These are phyloP conservation scores for Hymenoscyphus scutula DNA, from an alignment of 2,329 filamentous ascomycete genomes.

Conservation along the genomic window DNA sequence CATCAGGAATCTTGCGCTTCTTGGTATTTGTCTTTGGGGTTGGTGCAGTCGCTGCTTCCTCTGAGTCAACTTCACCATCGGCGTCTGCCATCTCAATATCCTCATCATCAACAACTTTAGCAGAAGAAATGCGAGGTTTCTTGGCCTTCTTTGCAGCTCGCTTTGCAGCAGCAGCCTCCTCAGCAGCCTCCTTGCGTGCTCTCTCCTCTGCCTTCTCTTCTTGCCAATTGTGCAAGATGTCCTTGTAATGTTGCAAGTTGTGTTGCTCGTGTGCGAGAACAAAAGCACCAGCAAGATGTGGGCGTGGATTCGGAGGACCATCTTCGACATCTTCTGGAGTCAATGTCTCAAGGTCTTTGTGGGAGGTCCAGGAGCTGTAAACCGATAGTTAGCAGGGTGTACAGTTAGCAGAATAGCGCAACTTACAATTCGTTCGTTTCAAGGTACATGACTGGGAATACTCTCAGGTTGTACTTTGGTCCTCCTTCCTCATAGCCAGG, in stretches of 20 bases:
- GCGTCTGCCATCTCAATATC: slow-evolving; percentile 61
- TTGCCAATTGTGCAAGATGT: slow-evolving; percentile 67
- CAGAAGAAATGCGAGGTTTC: slow-evolving; percentile 38
- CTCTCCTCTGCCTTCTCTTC: slow-evolving; percentile 61
- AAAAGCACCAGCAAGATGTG: slow-evolving; percentile 76
- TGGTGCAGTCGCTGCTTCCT: slow-evolving; percentile 43
- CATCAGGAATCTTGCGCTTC: slow-evolving; percentile 80
- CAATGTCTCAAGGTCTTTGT: slow-evolving; percentile 76
- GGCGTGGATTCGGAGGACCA: slow-evolving; percentile 65
- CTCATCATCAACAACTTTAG: slow-evolving; percentile 48
- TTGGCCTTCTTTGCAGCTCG: slow-evolving; percentile 49
- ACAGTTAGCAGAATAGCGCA: not conserved
- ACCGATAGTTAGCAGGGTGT: slow-evolving; percentile 17
- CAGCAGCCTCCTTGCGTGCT: slow-evolving; percentile 42
- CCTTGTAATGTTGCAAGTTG: slow-evolving; percentile 79
- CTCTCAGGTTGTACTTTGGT: slow-evolving; percentile 80
- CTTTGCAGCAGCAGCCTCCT: slow-evolving; percentile 47
- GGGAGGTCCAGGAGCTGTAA: slow-evolving; percentile 82
- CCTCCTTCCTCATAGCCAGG: slow-evolving; percentile 85
- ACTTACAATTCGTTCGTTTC: slow-evolving; percentile 96
- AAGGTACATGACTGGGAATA: slow-evolving; percentile 93
- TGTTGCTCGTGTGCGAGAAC: slow-evolving; percentile 75
- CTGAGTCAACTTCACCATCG: slow-evolving; percentile 51
- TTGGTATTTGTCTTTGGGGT: slow-evolving; percentile 55
- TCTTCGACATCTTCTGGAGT: slow-evolving; percentile 69